Evolutionary conservation across 2,329 filamentous ascomycete species (phyloP).

Genomic region (Stagonosporopsis tanaceti): DNA sequence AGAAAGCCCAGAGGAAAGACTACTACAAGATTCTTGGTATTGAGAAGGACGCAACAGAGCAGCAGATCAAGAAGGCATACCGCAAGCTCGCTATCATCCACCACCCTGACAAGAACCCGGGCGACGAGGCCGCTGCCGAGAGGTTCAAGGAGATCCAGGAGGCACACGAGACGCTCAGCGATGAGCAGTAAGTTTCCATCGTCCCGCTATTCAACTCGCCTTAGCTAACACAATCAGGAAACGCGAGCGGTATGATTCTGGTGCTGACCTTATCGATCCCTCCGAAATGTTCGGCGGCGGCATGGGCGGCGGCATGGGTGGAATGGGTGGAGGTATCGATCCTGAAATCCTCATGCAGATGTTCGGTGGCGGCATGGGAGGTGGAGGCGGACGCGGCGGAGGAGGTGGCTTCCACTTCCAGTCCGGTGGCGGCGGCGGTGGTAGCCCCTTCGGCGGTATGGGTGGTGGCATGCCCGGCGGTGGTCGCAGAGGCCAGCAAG

Average conservation of each 20-base stretch:
- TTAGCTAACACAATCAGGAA: constrained; percentile 65
- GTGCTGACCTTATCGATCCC: constrained; percentile 88
- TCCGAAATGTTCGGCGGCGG: constrained; percentile 78
- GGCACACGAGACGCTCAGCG: constrained; percentile 94
- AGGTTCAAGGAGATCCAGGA: constrained; percentile 98
- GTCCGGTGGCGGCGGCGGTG: constrained; percentile 54
- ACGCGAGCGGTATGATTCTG: constrained; percentile 87
- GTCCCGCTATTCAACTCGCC: background rate
- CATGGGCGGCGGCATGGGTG: constrained; percentile 63
- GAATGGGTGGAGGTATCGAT: constrained; percentile 63
- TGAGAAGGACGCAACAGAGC: constrained; percentile 82
- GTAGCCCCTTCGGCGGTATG: constrained; percentile 47
- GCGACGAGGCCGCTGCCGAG: constrained; percentile 81
- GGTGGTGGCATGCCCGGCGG: constrained; percentile 45
- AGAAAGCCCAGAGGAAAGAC: constrained; percentile 97
- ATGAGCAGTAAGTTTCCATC: constrained; percentile 76
- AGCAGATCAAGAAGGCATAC: constrained; percentile 95
- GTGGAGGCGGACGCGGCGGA: constrained; percentile 55
- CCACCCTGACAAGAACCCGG: constrained; percentile 97
- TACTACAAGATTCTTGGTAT: constrained; percentile 98
- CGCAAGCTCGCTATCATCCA: constrained; percentile 91
- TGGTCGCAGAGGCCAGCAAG: constrained; percentile 35
- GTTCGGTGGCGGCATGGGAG: constrained; percentile 57
- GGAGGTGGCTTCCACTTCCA: constrained; percentile 56
- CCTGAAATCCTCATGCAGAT: constrained; percentile 47